Evolutionary conservation across 73 alveolate genomes (phyloP).

Genomic region (Symbiodinium pilosum): DNA sequence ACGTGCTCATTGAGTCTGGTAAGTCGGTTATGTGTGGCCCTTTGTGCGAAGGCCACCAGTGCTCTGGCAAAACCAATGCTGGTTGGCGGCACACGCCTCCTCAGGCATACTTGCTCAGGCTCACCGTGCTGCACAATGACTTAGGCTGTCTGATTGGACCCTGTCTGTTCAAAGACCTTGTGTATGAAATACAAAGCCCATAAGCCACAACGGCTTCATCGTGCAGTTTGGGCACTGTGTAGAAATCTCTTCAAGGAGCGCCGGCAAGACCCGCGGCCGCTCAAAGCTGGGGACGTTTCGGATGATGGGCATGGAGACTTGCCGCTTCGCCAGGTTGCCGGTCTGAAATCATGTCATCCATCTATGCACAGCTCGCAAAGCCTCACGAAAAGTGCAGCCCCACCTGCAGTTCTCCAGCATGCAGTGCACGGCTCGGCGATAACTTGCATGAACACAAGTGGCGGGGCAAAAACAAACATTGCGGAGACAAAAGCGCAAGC

Average conservation of each 20-base stretch:
- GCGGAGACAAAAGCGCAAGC: background rate
- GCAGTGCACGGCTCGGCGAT: background rate
- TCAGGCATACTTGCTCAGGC: background rate
- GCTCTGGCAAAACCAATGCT: no score
- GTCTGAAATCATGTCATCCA: background rate
- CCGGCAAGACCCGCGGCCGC: constrained; percentile 37
- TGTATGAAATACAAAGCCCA: background rate
- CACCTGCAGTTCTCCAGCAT: background rate
- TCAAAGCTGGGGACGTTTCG: constrained; percentile 69
- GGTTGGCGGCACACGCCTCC: no score
- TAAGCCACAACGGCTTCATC: background rate
- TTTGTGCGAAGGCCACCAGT: no score
- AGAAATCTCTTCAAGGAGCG: background rate
- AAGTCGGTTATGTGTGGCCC: background rate
- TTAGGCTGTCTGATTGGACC: no score
- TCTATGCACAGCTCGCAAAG: no score
- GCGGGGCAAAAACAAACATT: background rate
- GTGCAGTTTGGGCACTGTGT: background rate
- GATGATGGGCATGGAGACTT: constrained; percentile 73
- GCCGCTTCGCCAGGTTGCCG: background rate
- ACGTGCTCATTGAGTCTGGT: background rate
- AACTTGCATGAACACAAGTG: background rate
- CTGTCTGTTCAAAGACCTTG: no score
- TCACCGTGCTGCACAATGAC: no score
- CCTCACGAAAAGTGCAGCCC: background rate